A percentile compares a stretch with the other conserved stretches of the same genome.
phyloP scores from a whole-genome alignment of 768 basidiomycete genomes.

The Gautieria morchelliformis region DNA sequence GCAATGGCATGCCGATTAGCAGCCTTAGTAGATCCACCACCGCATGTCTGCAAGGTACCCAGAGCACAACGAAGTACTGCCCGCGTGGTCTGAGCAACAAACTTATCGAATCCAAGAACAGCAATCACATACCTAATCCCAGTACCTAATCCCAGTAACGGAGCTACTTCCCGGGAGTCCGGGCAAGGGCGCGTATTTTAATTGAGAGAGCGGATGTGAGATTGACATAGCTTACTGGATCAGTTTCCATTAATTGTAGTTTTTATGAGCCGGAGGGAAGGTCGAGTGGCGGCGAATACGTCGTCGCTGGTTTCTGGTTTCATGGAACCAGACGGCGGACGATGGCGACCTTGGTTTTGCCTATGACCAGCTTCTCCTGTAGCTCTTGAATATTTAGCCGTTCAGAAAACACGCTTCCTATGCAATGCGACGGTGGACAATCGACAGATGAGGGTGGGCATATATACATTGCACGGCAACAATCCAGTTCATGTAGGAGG shows the following conservation, averaged over 20 bases:
- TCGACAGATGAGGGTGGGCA: too few relatives aligned
- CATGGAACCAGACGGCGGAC: slow-evolving; percentile 13
- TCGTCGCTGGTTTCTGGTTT: slow-evolving; percentile 12
- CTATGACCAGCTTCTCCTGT: slow-evolving; percentile 10
- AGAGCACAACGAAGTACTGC: slow-evolving; percentile 89
- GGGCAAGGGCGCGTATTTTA: neutral
- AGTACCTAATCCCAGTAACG: slow-evolving; percentile 38
- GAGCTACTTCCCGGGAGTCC: slow-evolving; percentile 35
- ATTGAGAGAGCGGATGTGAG: too few relatives aligned
- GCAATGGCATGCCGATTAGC: neutral
- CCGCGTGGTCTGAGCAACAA: slow-evolving; percentile 85
- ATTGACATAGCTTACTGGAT: slow-evolving; percentile 6
- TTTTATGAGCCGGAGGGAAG: slow-evolving; percentile 9
- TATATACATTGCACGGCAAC: too few relatives aligned
- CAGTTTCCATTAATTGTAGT: slow-evolving; percentile 11
- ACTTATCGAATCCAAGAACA: slow-evolving; percentile 86
- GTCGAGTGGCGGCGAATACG: slow-evolving; percentile 14
- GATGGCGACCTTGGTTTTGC: slow-evolving; percentile 10
- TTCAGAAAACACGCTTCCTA: too few relatives aligned
- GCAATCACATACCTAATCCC: slow-evolving; percentile 70
- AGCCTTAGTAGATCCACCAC: slow-evolving; percentile 30
- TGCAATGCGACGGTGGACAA: too few relatives aligned
- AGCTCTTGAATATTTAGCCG: slow-evolving; percentile 9
- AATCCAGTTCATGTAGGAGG: too few relatives aligned
- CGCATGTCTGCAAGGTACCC: slow-evolving; percentile 85